Base-by-base conservation (phyloP, 2,329 filamentous ascomycete species). In the Metarhizium album region DNA sequence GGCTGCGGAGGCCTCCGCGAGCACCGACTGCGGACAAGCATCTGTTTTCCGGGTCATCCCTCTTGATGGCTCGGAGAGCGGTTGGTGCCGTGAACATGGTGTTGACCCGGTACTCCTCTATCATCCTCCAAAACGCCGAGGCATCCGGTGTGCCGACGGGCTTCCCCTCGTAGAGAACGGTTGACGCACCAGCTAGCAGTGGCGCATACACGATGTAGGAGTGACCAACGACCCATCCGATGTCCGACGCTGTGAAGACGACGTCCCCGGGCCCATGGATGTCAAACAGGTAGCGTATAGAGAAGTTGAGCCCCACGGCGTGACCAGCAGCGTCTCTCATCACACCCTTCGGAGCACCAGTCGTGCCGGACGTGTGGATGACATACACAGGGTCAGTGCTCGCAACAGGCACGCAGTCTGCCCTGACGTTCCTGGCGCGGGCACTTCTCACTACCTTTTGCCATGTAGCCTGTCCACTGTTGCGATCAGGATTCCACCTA, bases 131-230 rank as follows among this genome's bases (percentile, higher is more conserved):
- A 64, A 96, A 93, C 0, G 86, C 85, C 5, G 87, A 85, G 1
- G 89, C 86, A 59, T 95, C 83, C 0, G 90, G 90, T 0, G 90
- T 95, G 4, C 90, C 90, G 13, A 95, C 75, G 0, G 90, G 90
- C 58, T 96, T 96, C n/a, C 90, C 91, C 69, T 96, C 90, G 65
- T 90, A 96, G 0, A 96, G 73, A 1, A 96, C 80, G 0, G 89
- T 95, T 1, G 90, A 84, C 2, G 90, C 90, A 4, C 90, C 90
- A 0, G 85, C 81, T 2, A 96, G 78, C 5, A 97, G 78, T 13
- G 90, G 90, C 3, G 82, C 90, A 62, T 96, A 96, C 13, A 95
- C 73, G 55, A 95, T 95, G 64, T 93, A 96, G 5, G 82, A 86
- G 63, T 90, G 67, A 16, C 67, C 67, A 9, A 70, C 67, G 5